These are phyloP conservation scores for Kernera saxatilis DNA, from an alignment of 345 rosid species.

Conservation along the genomic window DNA sequence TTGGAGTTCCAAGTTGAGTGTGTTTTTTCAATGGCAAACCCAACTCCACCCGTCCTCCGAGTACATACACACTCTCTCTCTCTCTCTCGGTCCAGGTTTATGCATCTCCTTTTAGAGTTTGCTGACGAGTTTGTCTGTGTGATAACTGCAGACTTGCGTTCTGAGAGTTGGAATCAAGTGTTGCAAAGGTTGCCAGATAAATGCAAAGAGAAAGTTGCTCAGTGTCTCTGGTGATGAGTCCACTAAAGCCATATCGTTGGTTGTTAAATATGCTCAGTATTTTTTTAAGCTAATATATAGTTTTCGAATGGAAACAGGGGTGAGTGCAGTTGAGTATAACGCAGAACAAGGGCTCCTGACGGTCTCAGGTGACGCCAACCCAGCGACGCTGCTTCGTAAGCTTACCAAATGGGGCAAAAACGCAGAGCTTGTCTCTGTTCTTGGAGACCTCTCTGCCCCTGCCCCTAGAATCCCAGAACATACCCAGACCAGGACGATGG, in stretches of 20 bases:
- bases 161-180: constrained; percentile 21
- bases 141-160: constrained; percentile 13
- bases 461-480: neutral
- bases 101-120: neutral
- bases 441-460: neutral
- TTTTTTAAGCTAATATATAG: neutral
- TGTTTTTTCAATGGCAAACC: neutral
- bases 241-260: neutral
- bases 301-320: constrained; percentile 13
- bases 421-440: constrained; percentile 9
- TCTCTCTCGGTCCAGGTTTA: neutral
- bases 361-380: constrained; percentile 17
- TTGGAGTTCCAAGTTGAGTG: neutral
- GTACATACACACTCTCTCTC: neutral
- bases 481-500: neutral
- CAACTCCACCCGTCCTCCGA: neutral
- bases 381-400: constrained; percentile 7
- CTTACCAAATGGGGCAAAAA: constrained; percentile 22
- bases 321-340: constrained; percentile 13
- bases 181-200: constrained; percentile 16
- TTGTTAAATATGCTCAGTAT: neutral
- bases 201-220: neutral
- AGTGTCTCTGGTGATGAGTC: constrained; percentile 3
- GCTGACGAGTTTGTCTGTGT: neutral
- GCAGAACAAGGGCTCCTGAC: constrained; percentile 14